These are phyloP conservation scores for Phytophthora crassamura DNA, from an alignment of 352 stramenopile genomes.

Conservation along the genomic window DNA sequence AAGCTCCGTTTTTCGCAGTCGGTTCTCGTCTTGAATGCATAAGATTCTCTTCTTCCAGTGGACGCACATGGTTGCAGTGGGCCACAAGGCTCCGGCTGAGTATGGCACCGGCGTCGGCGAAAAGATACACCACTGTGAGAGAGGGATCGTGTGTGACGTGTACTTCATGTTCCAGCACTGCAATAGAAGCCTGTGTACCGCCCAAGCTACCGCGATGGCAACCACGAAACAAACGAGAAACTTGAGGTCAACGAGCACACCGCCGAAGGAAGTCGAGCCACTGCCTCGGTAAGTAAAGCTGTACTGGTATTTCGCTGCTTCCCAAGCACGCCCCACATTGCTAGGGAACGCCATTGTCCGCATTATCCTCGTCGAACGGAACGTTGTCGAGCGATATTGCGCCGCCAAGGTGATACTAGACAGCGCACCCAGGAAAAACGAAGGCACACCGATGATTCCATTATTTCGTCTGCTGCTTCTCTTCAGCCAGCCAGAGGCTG, in stretches of 20 bases:
- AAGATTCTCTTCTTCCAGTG: slow-evolving; percentile 27
- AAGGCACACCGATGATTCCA: slow-evolving; percentile 29
- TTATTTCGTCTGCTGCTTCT: not conserved
- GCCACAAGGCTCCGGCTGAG: slow-evolving; percentile 21
- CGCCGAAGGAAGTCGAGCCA: slow-evolving; percentile 14
- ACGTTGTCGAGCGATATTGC: slow-evolving; percentile 21
- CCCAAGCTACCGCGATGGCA: not conserved
- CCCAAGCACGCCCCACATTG: not conserved
- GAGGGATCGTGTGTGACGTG: too few species aligned
- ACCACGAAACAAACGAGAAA: slow-evolving; percentile 24
- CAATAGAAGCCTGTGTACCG: not conserved
- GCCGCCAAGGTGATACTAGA: slow-evolving; percentile 34
- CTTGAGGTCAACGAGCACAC: slow-evolving; percentile 33
- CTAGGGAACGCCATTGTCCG: slow-evolving; percentile 5
- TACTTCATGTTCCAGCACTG: too few species aligned
- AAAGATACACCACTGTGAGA: not conserved
- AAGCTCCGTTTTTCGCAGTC: not conserved
- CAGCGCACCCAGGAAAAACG: slow-evolving; percentile 35
- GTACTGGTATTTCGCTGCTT: slow-evolving; percentile 20
- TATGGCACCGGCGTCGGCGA: slow-evolving; percentile 19
- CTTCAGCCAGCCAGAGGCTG: slow-evolving; percentile 12
- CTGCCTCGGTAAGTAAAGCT: slow-evolving; percentile 1
- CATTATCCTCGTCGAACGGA: slow-evolving; percentile 16
- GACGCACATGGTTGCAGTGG: slow-evolving; percentile 16
- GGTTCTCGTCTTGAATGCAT: slow-evolving; percentile 18